phyloP scores from a whole-genome alignment of 495 filamentous ascomycete genomes.

The Tuber borchii region DNA sequence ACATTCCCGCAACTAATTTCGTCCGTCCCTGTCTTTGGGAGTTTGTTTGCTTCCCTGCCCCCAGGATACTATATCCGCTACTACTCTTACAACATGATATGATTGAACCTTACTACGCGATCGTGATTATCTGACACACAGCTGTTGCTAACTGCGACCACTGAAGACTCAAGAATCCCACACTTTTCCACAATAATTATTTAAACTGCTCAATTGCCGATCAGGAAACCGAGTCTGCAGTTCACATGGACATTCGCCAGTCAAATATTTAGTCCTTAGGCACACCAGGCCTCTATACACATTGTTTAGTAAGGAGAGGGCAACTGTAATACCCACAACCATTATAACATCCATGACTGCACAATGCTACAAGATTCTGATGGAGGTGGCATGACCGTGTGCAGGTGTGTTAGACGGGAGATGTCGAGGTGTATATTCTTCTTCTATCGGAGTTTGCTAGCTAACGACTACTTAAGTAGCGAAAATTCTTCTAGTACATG shows the following conservation, averaged over 20 bases:
- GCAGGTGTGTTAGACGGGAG: too few species aligned
- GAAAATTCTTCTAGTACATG: too few species aligned
- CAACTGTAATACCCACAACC: too few species aligned
- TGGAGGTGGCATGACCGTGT: too few species aligned
- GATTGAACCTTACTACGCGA: not conserved
- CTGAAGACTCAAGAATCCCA: not conserved
- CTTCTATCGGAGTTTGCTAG: too few species aligned
- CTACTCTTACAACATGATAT: too few species aligned
- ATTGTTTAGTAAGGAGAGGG: too few species aligned
- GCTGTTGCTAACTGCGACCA: not conserved
- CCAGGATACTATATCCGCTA: not conserved
- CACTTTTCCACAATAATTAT: not conserved
- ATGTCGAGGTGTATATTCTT: too few species aligned
- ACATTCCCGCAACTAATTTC: not conserved
- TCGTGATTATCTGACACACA: not conserved
- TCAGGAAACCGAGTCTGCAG: not conserved
- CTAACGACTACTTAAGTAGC: too few species aligned
- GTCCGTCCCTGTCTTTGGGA: not conserved
- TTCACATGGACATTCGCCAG: not conserved
- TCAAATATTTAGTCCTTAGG: not conserved
- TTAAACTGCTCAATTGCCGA: not conserved
- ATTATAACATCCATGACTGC: too few species aligned
- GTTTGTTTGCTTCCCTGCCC: not conserved
- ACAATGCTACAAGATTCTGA: too few species aligned
- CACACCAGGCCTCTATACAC: not conserved